Percentiles rank a stretch among this genome's conserved stretches.
These are phyloP conservation scores for Angophora floribunda DNA, from an alignment of 345 rosid genomes.

Conservation along the genomic window DNA sequence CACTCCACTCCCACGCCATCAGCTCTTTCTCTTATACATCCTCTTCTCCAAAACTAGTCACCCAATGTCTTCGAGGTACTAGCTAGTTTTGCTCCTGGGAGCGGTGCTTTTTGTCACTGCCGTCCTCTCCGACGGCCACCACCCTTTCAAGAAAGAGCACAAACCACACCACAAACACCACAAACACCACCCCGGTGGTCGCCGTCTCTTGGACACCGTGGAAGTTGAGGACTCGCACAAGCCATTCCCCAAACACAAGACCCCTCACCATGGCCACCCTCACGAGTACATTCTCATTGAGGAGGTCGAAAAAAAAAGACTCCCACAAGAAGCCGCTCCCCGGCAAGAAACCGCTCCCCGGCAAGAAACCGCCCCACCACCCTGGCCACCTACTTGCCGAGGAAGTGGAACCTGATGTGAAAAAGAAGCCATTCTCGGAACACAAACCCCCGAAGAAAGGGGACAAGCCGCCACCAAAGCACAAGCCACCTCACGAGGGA, in stretches of 20 bases:
- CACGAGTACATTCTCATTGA: background rate
- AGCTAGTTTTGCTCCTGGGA: background rate
- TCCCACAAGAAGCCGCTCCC: background rate
- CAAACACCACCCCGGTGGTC: background rate
- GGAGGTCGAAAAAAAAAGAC: background rate
- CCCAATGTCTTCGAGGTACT: background rate
- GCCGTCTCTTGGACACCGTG: background rate
- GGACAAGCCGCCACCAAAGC: background rate
- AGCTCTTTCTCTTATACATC: background rate
- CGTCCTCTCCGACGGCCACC: background rate
- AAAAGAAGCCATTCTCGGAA: background rate
- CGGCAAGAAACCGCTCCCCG: background rate
- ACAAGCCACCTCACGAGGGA: background rate
- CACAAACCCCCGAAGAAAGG: background rate
- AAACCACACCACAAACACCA: constrained; percentile 2
- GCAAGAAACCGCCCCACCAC: too few relatives aligned
- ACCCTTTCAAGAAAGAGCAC: background rate
- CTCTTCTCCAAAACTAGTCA: too few relatives aligned
- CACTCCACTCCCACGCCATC: background rate
- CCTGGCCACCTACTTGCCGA: too few relatives aligned
- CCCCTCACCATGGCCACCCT: background rate
- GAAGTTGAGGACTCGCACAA: background rate
- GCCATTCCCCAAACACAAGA: constrained; percentile 5
- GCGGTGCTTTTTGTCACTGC: background rate
- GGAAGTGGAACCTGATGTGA: background rate